Evolutionary conservation across 768 basidiomycete genomes (phyloP), one percentile per base, ranked within the genome.

Genomic region (Tulasnella sp.): DNA sequence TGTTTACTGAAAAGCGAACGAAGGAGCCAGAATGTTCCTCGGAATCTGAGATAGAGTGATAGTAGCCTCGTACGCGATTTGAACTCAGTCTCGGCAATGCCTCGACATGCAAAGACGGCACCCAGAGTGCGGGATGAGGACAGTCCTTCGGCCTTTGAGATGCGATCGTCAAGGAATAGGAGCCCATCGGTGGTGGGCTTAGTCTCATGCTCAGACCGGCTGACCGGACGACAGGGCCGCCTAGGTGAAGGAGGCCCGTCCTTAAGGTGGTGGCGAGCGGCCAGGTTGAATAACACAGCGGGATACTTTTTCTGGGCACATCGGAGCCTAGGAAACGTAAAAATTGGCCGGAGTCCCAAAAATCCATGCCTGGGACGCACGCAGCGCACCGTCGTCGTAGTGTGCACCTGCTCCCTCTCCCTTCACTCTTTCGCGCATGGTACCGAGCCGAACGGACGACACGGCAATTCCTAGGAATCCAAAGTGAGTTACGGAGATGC

Each of bases 21-120:
- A 59, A 59, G 52, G 12, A 59, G 26, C 52, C 32, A 59, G 52
- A 59, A 59, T 32, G 32, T 65, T 65, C 39, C 64, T 65, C 64
- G 64, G 39, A 40, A 65, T 65, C 64, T 64, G 64, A 65, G 64
- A 65, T 65, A 65, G 35, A 65, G 64, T 34, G 64, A 65, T 65
- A 40, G 52, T 59, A 19, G 64, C 64, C 64, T 65, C 64, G 29
- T 34, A 40, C 35, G 34, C 64, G 64, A 7, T 34, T 36, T 11
- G 34, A 22, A 65, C 64, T 65, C 64, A 65, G 35, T 65, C 64
- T 65, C 64, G 64, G 22, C 34, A n/a, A 17, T 40, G 39, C 35
- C 64, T 65, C 64, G 52, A 59, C 52, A 59, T 59, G 52, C 52
- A 59, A 59, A 59, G 52, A 14, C 52, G 52, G 52, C 52, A 59